Base-by-base conservation (phyloP, 441 rosid genomes). In the Erysimum pusillum region DNA sequence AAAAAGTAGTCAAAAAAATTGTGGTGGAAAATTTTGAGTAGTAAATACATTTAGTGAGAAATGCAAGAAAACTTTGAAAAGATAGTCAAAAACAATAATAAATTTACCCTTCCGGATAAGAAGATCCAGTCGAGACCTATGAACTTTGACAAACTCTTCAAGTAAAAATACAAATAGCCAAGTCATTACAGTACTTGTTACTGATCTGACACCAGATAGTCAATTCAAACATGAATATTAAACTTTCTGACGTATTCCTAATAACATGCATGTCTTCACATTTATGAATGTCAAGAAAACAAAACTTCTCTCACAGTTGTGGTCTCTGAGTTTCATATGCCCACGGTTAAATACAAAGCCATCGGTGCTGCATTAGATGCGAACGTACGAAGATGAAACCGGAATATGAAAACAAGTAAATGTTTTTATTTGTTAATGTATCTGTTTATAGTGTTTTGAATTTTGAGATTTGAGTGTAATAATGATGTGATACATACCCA, bases 361-460 rank as follows among this genome's bases (percentile, higher is more conserved):
- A 67, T 67, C 73, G 78, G 71, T 73, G 77, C 56, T 63, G 63
- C 52, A 73, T 20, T 13, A 52, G 48, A 71, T 11, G 13, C 31
- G 68, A 39, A 22, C 2, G n/a, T n/a, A 60, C 67, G 22, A 45
- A 34, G 20, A n/a, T 51, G 44, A 15, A 8, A 49, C 9, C 13
- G n/a, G n/a, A n/a, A n/a, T n/a, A n/a, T n/a, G n/a, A n/a, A n/a
- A n/a, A n/a, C n/a, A n/a, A 13, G 28, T 49, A 49, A 49, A 18
- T 44, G 48, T 12, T 14, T 44, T 44, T 44, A 44, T n/a, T 46
- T 18, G 25, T n/a, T 25, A 25, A 2, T 25, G 28, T 25, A 25
- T 25, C 28, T 25, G 28, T 25, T 25, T 25, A 25, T 25, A 25
- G 28, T 25, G 28, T 34, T 34, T 32, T 34, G 7, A 34, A 6